Conservation (phyloP, 1,284 basidiomycete genomes). For the Tilletia indica region DNA sequence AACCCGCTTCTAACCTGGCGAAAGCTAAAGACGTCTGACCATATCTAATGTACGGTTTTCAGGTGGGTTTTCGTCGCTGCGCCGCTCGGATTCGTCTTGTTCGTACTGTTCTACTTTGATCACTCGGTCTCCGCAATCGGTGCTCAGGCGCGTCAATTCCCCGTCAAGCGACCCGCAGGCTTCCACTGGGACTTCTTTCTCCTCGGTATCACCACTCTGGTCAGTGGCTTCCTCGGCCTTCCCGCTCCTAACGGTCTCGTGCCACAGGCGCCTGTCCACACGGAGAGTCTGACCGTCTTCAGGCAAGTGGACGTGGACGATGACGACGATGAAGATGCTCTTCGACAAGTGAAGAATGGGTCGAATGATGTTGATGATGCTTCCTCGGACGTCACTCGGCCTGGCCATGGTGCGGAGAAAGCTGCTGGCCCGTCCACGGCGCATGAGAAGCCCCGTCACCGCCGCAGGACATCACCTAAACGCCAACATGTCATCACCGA, state of each 20-base stretch:
- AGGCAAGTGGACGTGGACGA: slow-evolving; percentile 57
- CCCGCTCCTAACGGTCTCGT: slow-evolving; percentile 90
- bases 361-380: neutral
- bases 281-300: slow-evolving; percentile 77
- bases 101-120: slow-evolving; percentile 55
- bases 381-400: neutral
- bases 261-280: slow-evolving; percentile 93
- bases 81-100: slow-evolving; percentile 62
- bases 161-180: slow-evolving; percentile 83
- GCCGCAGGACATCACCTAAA: slow-evolving; percentile 8
- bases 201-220: slow-evolving; percentile 85
- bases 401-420: slow-evolving; percentile 25
- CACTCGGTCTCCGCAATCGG: slow-evolving; percentile 77
- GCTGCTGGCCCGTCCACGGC: slow-evolving; percentile 21
- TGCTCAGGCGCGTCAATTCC: slow-evolving; percentile 87
- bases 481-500: slow-evolving; percentile 38
- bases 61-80: slow-evolving; percentile 76
- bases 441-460: neutral
- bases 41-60: neutral
- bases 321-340: slow-evolving; percentile 44
- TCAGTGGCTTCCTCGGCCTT: slow-evolving; percentile 82
- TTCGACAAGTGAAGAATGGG: too few relatives aligned
- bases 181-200: slow-evolving; percentile 77
- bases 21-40: neutral
- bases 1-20: too few relatives aligned